These are phyloP conservation scores for Tricholoma terreum DNA, from an alignment of 768 basidiomycete genomes.

Conservation along the genomic window DNA sequence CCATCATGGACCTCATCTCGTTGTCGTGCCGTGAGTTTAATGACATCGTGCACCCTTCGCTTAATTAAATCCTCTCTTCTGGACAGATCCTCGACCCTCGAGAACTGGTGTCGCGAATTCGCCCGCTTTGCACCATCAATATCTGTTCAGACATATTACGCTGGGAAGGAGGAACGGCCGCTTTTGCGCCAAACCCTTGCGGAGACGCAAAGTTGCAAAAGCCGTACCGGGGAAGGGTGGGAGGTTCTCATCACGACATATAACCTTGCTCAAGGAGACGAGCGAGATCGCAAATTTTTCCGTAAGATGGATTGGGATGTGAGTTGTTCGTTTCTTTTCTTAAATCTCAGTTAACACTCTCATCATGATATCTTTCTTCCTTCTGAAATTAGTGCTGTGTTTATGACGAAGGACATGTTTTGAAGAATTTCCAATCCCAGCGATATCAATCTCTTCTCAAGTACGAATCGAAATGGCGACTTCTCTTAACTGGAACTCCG, in stretches of 20 bases:
- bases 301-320: slow-evolving; percentile 90
- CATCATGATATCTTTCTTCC: slow-evolving; percentile 8
- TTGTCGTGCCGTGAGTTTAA: slow-evolving; percentile 86
- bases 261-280: slow-evolving; percentile 87
- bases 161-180: slow-evolving; percentile 82
- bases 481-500: slow-evolving; percentile 94
- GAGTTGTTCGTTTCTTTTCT: slow-evolving; percentile 30
- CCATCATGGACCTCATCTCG: slow-evolving; percentile 80
- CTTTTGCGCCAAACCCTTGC: slow-evolving; percentile 69
- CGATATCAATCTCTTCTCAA: slow-evolving; percentile 87
- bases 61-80: slow-evolving; percentile 7
- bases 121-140: slow-evolving; percentile 85
- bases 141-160: slow-evolving; percentile 89
- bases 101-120: slow-evolving; percentile 99
- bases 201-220: slow-evolving; percentile 50
- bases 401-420: slow-evolving; percentile 94
- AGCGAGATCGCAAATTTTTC: slow-evolving; percentile 92
- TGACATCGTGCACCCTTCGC: background rate
- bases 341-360: background rate
- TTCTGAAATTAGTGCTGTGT: slow-evolving; percentile 67
- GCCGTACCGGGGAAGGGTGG: slow-evolving; percentile 60
- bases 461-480: slow-evolving; percentile 83
- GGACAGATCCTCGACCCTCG: slow-evolving; percentile 85
- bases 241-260: slow-evolving; percentile 97
- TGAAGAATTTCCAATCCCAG: slow-evolving; percentile 98